Evolutionary conservation across 768 basidiomycete genomes (phyloP).

Genomic region (Agrocybe chaxingu): DNA sequence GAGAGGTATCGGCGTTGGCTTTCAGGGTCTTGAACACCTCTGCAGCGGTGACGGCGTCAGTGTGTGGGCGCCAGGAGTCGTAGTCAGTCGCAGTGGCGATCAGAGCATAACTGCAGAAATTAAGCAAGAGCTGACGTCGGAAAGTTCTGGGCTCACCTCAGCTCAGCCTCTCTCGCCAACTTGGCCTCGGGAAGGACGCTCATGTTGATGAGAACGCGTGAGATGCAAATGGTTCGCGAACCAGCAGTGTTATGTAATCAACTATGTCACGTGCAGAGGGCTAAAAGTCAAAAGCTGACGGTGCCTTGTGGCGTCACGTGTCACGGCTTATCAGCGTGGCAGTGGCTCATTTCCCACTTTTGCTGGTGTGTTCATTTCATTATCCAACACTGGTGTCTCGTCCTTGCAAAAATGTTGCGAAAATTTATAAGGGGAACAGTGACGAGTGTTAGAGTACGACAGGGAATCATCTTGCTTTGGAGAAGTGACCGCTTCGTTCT

Average conservation of each 20-base stretch:
- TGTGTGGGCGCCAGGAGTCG: conserved; percentile 87
- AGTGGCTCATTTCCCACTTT: too few relatives aligned
- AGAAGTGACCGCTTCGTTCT: too few relatives aligned
- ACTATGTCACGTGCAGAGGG: too few relatives aligned
- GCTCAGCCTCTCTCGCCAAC: conserved; percentile 90
- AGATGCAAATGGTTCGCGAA: too few relatives aligned
- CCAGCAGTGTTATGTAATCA: too few relatives aligned
- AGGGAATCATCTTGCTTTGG: too few relatives aligned
- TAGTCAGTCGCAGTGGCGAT: conserved; percentile 93
- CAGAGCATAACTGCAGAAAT: conserved; percentile 71
- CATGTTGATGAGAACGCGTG: conserved; percentile 33
- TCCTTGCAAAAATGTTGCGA: too few relatives aligned
- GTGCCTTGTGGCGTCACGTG: background rate
- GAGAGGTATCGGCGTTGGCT: conserved; percentile 83
- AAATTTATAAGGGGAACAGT: too few relatives aligned
- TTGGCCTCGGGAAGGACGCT: conserved; percentile 97
- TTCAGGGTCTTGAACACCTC: conserved; percentile 89
- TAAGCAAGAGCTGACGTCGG: background rate
- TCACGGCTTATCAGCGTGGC: background rate
- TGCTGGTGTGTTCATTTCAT: too few relatives aligned
- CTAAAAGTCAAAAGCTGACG: too few relatives aligned
- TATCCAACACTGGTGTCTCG: too few relatives aligned
- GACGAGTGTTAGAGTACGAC: too few relatives aligned
- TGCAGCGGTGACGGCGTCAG: conserved; percentile 81
- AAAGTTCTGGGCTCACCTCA: conserved; percentile 54